A percentile compares a stretch with the other conserved stretches of the same genome.
Evolutionary conservation across 78 protist species (phyloP).

Genomic region (Dictyostelium citrinum): DNA sequence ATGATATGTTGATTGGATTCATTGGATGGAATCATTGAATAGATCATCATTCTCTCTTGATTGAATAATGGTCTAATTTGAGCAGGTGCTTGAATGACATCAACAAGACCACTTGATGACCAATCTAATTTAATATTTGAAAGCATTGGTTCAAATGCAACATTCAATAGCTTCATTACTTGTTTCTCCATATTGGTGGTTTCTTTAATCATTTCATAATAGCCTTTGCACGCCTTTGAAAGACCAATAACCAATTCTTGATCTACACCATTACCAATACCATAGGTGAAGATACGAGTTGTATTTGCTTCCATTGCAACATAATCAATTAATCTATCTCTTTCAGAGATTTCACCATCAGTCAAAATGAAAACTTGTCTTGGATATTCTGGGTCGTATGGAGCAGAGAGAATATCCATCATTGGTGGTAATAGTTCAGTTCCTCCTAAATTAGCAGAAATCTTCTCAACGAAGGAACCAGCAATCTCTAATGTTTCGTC

Average conservation of each 20-base stretch:
- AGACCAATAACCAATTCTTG: constrained; percentile 87
- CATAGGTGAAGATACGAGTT: constrained; percentile 87
- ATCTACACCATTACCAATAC: constrained; percentile 86
- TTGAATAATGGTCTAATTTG: constrained; percentile 33
- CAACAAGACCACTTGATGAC: background rate
- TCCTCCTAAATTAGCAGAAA: constrained; percentile 26
- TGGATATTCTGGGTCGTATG: constrained; percentile 45
- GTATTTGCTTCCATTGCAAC: constrained; percentile 31
- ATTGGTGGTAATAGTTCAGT: constrained; percentile 28
- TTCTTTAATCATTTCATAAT: constrained; percentile 65
- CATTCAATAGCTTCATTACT: constrained; percentile 13
- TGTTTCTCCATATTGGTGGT: background rate
- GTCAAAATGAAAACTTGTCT: constrained; percentile 90
- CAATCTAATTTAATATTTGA: constrained; percentile 41
- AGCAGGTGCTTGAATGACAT: constrained; percentile 3
- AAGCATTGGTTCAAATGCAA: constrained; percentile 57
- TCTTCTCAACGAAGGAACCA: background rate
- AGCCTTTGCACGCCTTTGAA: constrained; percentile 88
- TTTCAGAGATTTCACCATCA: constrained; percentile 89
- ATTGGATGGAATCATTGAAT: background rate
- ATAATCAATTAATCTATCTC: constrained; percentile 25
- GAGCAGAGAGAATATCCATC: background rate
- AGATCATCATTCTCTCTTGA: constrained; percentile 44
- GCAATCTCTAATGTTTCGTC: background rate
- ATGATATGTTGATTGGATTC: background rate